These are phyloP conservation scores for Trichoderma cornu-damae DNA, from an alignment of 2,329 filamentous ascomycete genomes.

Conservation along the genomic window DNA sequence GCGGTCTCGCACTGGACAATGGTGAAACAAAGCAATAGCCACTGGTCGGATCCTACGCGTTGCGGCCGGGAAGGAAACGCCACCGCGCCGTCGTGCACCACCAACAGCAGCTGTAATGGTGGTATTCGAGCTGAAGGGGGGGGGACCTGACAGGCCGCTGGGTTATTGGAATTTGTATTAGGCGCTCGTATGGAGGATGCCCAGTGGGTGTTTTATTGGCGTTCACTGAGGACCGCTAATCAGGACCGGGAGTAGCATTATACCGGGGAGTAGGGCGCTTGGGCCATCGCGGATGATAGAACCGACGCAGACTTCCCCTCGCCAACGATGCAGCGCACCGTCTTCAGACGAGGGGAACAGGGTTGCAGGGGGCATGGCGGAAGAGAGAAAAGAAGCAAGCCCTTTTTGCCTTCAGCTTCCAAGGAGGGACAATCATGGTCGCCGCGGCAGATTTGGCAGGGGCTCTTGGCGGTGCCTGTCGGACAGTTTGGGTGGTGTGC, in stretches of 20 bases:
- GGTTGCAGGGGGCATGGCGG: background rate
- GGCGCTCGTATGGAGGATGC: background rate
- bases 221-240: constrained; percentile 8
- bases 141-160: background rate
- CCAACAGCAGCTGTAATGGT: background rate
- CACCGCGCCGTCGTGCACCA: constrained; percentile 1
- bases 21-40: constrained; percentile 9
- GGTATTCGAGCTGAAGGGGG: background rate
- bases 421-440: background rate
- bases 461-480: background rate
- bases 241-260: constrained; percentile 1
- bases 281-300: constrained; percentile 16
- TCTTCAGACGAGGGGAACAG: background rate
- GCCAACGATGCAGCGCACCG: background rate
- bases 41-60: constrained; percentile 11
- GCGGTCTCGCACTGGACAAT: background rate
- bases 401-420: constrained; percentile 1
- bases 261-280: constrained; percentile 5
- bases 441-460: constrained; percentile 1
- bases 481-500: background rate
- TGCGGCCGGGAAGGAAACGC: constrained; percentile 10
- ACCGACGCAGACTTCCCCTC: constrained; percentile 4
- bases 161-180: background rate
- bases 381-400: constrained; percentile 6
- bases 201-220: background rate